These are phyloP conservation scores for Theobroma cacao DNA, from an alignment of 345 rosid genomes.

Conservation along the genomic window DNA sequence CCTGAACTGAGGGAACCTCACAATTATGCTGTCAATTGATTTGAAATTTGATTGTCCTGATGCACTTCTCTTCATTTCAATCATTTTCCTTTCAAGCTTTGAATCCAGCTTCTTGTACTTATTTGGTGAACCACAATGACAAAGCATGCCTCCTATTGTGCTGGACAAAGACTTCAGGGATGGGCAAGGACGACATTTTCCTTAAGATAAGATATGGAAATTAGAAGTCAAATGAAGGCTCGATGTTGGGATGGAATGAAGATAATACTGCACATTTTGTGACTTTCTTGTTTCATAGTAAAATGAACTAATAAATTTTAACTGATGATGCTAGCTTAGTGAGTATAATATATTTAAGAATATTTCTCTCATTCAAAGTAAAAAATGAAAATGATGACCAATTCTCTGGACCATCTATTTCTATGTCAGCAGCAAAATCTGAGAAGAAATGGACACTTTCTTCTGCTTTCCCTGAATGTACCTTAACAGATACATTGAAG, in stretches of 20 bases:
- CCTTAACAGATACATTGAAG: neutral
- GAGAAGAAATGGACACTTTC: neutral
- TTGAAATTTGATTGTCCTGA: conserved; percentile 43
- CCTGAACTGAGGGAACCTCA: conserved; percentile 67
- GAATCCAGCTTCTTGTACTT: conserved; percentile 62
- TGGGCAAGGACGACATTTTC: conserved; percentile 27
- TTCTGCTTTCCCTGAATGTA: neutral
- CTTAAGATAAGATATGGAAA: conserved; percentile 24
- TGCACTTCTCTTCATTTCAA: conserved; percentile 51
- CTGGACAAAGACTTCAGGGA: conserved; percentile 38
- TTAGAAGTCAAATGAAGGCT: conserved; percentile 8
- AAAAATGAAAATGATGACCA: neutral
- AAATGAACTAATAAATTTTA: neutral
- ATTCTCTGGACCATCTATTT: neutral
- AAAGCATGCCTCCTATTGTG: conserved; percentile 42
- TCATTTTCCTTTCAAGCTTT: conserved; percentile 67
- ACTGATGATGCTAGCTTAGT: neutral
- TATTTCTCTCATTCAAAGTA: neutral
- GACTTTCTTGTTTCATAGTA: neutral
- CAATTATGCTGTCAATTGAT: conserved; percentile 64
- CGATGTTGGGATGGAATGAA: neutral
- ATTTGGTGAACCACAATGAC: conserved; percentile 44
- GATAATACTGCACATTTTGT: neutral
- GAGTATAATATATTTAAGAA: neutral
- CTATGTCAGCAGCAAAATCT: neutral